Evolutionary conservation across 179 eudicot species (phyloP).

Genomic region (Patellifolia procumbens): DNA sequence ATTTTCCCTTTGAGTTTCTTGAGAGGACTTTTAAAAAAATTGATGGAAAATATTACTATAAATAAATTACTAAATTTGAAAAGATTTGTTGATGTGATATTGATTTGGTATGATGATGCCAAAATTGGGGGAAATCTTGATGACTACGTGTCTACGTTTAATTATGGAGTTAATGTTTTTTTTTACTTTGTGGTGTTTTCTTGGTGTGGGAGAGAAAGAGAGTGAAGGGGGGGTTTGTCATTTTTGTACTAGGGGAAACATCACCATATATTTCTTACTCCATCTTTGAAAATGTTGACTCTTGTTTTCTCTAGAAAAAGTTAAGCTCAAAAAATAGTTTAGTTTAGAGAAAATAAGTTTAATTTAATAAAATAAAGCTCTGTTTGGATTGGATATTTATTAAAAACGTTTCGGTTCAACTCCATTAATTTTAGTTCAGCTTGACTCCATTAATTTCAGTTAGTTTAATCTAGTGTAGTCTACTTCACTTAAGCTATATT

Average conservation of each 20-base stretch:
- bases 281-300: background rate
- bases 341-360: too few species aligned
- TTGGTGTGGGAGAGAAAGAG: slow-evolving; percentile 19
- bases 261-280: background rate
- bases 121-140: slow-evolving; percentile 24
- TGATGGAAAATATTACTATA: background rate
- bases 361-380: too few species aligned
- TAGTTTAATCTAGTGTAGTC: too few species aligned
- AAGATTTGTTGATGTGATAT: slow-evolving; percentile 29
- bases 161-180: slow-evolving; percentile 10
- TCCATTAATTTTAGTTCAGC: too few species aligned
- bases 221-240: slow-evolving; percentile 17
- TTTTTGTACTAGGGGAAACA: slow-evolving; percentile 13
- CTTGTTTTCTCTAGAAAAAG: too few species aligned
- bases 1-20: background rate
- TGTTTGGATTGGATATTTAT: too few species aligned
- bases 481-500: too few species aligned
- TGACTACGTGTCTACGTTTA: slow-evolving; percentile 31
- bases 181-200: background rate
- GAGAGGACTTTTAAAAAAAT: too few species aligned
- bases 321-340: too few species aligned
- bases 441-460: too few species aligned
- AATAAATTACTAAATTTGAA: background rate
- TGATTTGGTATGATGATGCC: slow-evolving; percentile 30
- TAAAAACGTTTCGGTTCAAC: too few species aligned